Base-by-base conservation (phyloP, 1,284 basidiomycete genomes). In the Singerocomus inundabilis region DNA sequence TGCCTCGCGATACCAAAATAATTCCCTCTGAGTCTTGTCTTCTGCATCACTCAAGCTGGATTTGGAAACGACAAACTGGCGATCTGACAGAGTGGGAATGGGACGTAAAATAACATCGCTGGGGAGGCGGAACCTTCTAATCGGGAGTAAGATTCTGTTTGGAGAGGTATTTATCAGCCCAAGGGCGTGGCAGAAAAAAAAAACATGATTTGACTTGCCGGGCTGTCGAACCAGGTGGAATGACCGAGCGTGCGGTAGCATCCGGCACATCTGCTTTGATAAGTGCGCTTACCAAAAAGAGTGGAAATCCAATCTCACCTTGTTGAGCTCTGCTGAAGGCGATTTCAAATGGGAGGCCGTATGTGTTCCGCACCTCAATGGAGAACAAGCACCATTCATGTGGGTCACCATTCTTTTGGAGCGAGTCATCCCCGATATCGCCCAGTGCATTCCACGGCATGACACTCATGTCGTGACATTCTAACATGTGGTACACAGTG, bases 1-100 rank as follows among this genome's bases (percentile, higher is more conserved):
- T 55, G 86, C 82, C 65, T 98, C 91, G 28, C 94, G 79, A 64
- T 94, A 95, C 96, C 95, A 98, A 72, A 98, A 98, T 13, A 94
- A 67, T 61, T 91, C 86, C 31, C 84, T 77, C 58, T 89, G 84
- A 9, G 74, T 64, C 33, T 72, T 74, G 53, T 85, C 78, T 59
- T 92, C 85, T 36, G 70, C 70, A 5, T 72, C 66, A 1, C 83
- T 79, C 46, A 89, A 71, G 48, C 76, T 78, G 10, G 84, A 80
- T 61, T 90, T 90, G 18, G 85, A 79, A 0, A 98, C 87, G 15
- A 98, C 85, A 67, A 95, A 98, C 65, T 99, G 96, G n/a, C 93
- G 78, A 51, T 90, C 84, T 5, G 88, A 88, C 30, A 96, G 72
- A 5, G 85, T 84, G 0, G 96, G 96, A 51, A 98, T 91, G 1